Evolutionary conservation across 139 green algal species (phyloP).

Genomic region (Chlamydomonas eustigma): DNA sequence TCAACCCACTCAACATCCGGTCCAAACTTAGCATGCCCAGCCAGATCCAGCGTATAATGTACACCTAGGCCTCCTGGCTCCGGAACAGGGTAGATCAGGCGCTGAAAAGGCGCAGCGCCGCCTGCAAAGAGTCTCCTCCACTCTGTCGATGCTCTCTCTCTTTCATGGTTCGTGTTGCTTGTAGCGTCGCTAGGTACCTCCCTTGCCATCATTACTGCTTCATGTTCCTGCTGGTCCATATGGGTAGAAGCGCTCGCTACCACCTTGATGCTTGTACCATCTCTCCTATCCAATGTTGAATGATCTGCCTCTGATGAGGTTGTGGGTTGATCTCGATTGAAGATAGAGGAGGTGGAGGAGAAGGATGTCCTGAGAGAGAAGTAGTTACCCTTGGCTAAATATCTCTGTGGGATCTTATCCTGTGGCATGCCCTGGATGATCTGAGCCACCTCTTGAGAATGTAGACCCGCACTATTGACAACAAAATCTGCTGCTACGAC

Average conservation of each 20-base stretch:
- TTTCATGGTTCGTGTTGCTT: neutral
- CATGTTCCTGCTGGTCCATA: too few relatives aligned
- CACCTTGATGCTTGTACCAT: neutral
- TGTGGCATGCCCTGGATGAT: constrained; percentile 34
- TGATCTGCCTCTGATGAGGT: too few relatives aligned
- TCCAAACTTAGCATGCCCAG: constrained; percentile 71
- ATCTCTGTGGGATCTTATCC: constrained; percentile 41
- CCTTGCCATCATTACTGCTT: too few relatives aligned
- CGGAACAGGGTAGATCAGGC: constrained; percentile 83
- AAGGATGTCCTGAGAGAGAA: constrained; percentile 32
- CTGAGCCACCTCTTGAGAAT: constrained; percentile 32
- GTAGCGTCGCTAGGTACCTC: neutral
- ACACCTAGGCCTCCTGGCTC: constrained; percentile 76
- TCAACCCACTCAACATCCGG: constrained; percentile 88
- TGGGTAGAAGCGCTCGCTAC: neutral
- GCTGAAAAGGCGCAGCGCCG: constrained; percentile 48
- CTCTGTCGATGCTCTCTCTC: too few relatives aligned
- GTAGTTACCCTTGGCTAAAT: constrained; percentile 62
- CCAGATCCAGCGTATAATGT: constrained; percentile 86
- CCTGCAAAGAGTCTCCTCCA: too few relatives aligned
- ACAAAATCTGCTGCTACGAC: neutral
- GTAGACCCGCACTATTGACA: constrained; percentile 19
- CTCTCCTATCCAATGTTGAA: too few relatives aligned
- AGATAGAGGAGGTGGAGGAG: neutral
- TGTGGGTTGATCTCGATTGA: neutral